phyloP scores from a whole-genome alignment of 371 early-diverging fungal species.

The Zancudomyces culisetae region DNA sequence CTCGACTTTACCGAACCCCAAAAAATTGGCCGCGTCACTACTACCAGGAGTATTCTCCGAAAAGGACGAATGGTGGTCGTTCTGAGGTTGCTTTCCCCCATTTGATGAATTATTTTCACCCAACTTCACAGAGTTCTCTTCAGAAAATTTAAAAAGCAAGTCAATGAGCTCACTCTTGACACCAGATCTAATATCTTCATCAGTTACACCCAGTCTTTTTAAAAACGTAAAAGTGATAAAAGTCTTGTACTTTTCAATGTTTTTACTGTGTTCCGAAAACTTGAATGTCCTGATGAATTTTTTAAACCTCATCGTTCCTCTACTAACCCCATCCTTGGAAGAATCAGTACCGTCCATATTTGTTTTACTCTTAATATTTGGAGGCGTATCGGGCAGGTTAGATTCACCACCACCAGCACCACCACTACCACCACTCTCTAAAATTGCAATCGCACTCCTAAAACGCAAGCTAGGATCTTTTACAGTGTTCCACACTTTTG shows the following conservation, averaged over 20 bases:
- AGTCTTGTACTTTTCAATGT: constrained; percentile 17
- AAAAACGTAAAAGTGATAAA: constrained; percentile 12
- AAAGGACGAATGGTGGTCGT: background rate
- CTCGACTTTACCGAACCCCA: constrained; percentile 6
- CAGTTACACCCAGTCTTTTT: constrained; percentile 4
- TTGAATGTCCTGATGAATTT: constrained; percentile 5
- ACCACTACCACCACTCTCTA: background rate
- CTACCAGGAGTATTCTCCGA: constrained; percentile 7
- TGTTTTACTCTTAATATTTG: background rate
- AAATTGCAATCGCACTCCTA: background rate
- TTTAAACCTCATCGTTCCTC: background rate
- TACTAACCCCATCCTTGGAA: background rate
- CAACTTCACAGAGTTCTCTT: background rate
- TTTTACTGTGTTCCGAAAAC: constrained; percentile 9
- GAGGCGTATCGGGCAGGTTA: background rate
- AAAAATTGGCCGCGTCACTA: no score
- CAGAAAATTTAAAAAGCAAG: background rate
- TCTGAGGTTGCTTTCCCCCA: background rate
- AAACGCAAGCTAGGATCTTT: background rate
- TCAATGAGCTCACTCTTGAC: background rate
- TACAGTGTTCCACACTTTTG: background rate
- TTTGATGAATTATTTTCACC: background rate
- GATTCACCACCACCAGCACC: background rate
- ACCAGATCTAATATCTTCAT: background rate
- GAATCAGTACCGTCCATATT: background rate